A percentile compares a stretch with the other conserved stretches of the same genome.
phyloP scores from a whole-genome alignment of 352 stramenopile genomes.

The Phytophthora multivora region DNA sequence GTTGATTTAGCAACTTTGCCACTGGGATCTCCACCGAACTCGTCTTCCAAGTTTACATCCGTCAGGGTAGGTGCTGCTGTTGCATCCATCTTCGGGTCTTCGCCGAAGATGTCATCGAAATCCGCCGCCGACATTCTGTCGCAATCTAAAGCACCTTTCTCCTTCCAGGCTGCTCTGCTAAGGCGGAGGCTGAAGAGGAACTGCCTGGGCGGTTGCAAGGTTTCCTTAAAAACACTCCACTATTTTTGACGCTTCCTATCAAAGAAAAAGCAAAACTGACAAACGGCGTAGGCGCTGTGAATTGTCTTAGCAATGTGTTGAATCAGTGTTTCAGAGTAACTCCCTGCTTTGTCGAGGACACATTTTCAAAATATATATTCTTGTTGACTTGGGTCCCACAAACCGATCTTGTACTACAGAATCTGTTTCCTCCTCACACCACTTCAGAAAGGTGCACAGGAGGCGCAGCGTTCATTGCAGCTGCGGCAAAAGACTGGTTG shows the following conservation, averaged over 20 bases:
- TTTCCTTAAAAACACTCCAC: neutral
- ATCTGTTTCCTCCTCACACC: constrained; percentile 36
- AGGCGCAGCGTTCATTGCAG: constrained; percentile 84
- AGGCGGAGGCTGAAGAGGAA: constrained; percentile 6
- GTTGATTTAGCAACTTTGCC: constrained; percentile 19
- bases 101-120: constrained; percentile 86
- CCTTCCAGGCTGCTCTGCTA: neutral
- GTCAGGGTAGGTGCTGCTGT: constrained; percentile 47
- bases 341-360: neutral
- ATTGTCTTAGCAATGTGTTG: too few species aligned
- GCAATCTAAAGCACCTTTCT: neutral
- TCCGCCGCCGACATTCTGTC: constrained; percentile 43
- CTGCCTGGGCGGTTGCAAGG: constrained; percentile 16
- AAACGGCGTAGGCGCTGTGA: neutral
- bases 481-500: constrained; percentile 80
- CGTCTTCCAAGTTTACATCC: constrained; percentile 53
- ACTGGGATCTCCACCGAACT: constrained; percentile 14
- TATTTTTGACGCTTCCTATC: constrained; percentile 20
- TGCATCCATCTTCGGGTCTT: constrained; percentile 73
- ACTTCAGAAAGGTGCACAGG: constrained; percentile 71
- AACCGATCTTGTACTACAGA: constrained; percentile 21
- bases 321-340: too few species aligned
- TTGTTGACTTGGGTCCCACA: constrained; percentile 18
- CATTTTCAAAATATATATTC: constrained; percentile 37
- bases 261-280: constrained; percentile 11